Evolutionary conservation across 768 basidiomycete species (phyloP), one percentile per base, ranked within the genome.

Genomic region (Nidularia sp.): DNA sequence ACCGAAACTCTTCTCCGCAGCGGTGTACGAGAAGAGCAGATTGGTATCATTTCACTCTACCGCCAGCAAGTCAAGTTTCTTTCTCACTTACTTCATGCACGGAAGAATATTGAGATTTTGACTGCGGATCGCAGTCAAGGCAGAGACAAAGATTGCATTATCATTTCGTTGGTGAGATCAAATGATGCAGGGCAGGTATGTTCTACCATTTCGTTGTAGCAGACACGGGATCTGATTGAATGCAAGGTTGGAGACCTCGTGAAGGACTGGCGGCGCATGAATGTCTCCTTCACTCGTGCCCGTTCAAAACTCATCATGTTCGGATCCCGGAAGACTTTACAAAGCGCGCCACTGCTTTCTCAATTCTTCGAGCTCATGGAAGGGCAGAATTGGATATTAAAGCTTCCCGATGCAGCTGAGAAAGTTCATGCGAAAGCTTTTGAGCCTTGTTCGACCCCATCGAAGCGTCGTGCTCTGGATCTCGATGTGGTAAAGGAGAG

Each of bases 51-150:
- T 60, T 90, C 95, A 3, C 72, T 94, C 36, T 99, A 99, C 66
- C 83, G 94, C 1, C 97, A 98, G 58, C 97, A 99, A 63, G 87
- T 95, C 71, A 98, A 98, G 70, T 76, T 95, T 1, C 69, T 99
- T 31, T 77, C 84, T 0, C 77, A 88, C 56, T 67, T 88, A 43
- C 65, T 98, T 35, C 69, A 74, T 34, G 69, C 67, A 42, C 74
- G 73, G 52, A 73, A 77, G 36, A 80, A 73, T 1, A 73, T 96
- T 10, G 95, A 98, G 66, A 81, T 94, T 45, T 70, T 96, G 53
- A 98, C 95, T 0, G 94, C 93, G 4, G 96, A 98, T 70, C 86
- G 85, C 52, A 92, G 89, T 66, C 95, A 97, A 69, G 95, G 96
- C 0, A 72, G 96, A 46, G 96, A 99, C 69, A 98, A 99, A 66